phyloP scores from a whole-genome alignment of 2,329 filamentous ascomycete genomes.

The Fusarium buharicum region DNA sequence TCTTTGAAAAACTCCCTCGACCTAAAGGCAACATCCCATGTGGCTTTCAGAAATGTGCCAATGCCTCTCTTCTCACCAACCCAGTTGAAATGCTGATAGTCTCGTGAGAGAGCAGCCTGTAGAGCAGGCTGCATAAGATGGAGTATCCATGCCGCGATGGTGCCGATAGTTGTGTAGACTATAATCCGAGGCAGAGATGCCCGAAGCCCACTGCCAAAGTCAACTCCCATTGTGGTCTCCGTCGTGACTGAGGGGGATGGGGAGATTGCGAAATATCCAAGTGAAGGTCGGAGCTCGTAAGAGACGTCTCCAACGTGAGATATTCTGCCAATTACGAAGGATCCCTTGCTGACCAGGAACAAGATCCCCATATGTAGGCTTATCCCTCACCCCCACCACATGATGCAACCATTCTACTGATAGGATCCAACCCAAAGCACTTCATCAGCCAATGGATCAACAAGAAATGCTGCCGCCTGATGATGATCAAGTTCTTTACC shows the following conservation, averaged over 20 bases:
- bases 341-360: background rate
- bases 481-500: background rate
- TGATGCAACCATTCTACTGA: background rate
- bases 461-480: slow-evolving; percentile 16
- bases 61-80: slow-evolving; percentile 23
- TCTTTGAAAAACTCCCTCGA: slow-evolving; percentile 19
- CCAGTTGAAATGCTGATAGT: slow-evolving; percentile 22
- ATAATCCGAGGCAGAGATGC: slow-evolving; percentile 13
- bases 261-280: background rate
- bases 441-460: background rate
- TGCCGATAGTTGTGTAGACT: slow-evolving; percentile 15
- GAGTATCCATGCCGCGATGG: slow-evolving; percentile 17
- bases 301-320: background rate
- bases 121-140: slow-evolving; percentile 23
- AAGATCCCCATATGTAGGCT: background rate
- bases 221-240: slow-evolving; percentile 1
- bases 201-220: background rate
- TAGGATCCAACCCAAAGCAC: background rate
- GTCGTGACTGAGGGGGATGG: no score
- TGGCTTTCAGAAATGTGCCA: slow-evolving; percentile 15
- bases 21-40: slow-evolving; percentile 19
- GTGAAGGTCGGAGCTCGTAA: background rate
- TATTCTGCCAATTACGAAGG: background rate
- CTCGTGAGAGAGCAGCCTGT: slow-evolving; percentile 13
- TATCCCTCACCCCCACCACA: background rate